Percentiles rank a stretch among this genome's conserved stretches.
These are phyloP conservation scores for Nannochloropsis gaditana DNA, from an alignment of 108 stramenopile species.

Conservation along the genomic window DNA sequence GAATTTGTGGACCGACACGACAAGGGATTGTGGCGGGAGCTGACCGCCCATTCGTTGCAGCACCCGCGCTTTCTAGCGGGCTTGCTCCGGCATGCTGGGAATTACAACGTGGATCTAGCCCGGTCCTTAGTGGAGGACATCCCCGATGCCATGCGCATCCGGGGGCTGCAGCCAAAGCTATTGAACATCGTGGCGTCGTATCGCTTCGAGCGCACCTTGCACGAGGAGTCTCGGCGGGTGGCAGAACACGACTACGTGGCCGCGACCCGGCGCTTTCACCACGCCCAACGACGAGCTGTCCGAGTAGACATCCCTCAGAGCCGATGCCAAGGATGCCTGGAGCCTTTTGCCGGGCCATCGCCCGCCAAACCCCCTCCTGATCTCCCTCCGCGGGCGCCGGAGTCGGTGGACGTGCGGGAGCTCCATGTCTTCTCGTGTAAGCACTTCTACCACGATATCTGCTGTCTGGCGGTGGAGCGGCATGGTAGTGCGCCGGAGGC, in stretches of 20 bases:
- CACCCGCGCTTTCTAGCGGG: slow-evolving; percentile 39
- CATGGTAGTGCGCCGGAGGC: background rate
- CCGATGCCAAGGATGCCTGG: background rate
- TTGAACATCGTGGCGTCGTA: background rate
- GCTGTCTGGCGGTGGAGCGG: background rate
- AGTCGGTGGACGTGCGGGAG: background rate
- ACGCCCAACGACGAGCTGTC: background rate
- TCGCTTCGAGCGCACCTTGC: background rate
- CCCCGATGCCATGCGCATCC: background rate
- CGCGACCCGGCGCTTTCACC: slow-evolving; percentile 6
- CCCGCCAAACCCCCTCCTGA: background rate
- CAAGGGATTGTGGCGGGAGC: slow-evolving; percentile 44
- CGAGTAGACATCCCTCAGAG: background rate
- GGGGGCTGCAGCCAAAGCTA: background rate
- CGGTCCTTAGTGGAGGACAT: background rate
- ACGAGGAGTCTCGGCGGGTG: background rate
- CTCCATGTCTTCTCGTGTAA: background rate
- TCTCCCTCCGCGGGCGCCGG: background rate
- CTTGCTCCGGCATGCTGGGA: slow-evolving; percentile 46
- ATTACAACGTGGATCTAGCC: background rate
- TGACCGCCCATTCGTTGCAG: slow-evolving; percentile 42
- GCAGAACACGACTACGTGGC: background rate
- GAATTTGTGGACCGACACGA: slow-evolving; percentile 52
- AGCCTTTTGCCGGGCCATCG: background rate
- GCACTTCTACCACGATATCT: background rate